Conservation (phyloP, 345 rosid genomes). For the Bruguiera sexangula region DNA sequence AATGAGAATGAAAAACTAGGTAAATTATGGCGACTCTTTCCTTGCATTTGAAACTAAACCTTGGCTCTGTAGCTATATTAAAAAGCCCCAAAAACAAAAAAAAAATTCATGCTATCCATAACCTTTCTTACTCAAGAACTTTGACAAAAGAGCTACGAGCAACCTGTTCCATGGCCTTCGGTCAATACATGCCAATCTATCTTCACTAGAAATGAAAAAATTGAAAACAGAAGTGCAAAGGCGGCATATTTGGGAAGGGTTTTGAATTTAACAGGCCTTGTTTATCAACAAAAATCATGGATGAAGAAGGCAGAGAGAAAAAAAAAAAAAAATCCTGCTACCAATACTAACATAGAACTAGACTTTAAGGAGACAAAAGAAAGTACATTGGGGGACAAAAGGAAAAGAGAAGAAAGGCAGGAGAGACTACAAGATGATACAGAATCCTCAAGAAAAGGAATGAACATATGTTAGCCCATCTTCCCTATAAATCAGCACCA, state of each 20-base stretch:
- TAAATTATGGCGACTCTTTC: too few relatives aligned
- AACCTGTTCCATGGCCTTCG: too few relatives aligned
- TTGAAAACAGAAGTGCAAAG: background rate
- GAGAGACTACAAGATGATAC: conserved; percentile 28
- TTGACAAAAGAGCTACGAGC: too few relatives aligned
- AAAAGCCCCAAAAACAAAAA: too few relatives aligned
- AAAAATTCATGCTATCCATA: too few relatives aligned
- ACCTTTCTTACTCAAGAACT: too few relatives aligned
- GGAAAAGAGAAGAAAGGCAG: background rate
- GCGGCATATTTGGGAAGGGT: background rate
- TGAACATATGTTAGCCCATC: conserved; percentile 15
- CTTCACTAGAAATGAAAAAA: too few relatives aligned
- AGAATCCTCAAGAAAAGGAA: conserved; percentile 18
- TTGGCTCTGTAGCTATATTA: too few relatives aligned
- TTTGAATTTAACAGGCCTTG: conserved; percentile 1
- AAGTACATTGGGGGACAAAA: conserved; percentile 1
- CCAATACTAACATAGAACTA: conserved; percentile 13
- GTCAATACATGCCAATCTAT: too few relatives aligned
- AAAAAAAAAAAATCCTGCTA: conserved; percentile 12
- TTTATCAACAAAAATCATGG: conserved; percentile 4
- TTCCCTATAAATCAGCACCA: conserved; percentile 12
- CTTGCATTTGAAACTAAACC: too few relatives aligned
- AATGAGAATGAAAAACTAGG: too few relatives aligned
- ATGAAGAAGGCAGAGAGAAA: conserved; percentile 2
- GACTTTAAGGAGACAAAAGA: conserved; percentile 1